phyloP scores from a whole-genome alignment of 2,329 filamentous ascomycete genomes.

The Pyrenochaeta sp. region DNA sequence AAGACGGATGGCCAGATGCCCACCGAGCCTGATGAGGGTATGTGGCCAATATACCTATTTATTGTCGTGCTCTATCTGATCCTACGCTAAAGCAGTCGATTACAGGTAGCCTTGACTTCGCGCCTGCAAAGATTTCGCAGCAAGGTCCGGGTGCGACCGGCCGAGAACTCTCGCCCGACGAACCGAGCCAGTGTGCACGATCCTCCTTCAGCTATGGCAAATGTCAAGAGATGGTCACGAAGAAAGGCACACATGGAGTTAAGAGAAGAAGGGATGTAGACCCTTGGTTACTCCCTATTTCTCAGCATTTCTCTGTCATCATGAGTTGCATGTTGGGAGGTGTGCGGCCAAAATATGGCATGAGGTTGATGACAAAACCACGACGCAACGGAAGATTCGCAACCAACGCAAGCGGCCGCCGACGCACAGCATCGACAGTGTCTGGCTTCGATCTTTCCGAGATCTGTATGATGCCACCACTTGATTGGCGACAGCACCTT shows the following conservation, averaged over 20 bases:
- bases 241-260: not conserved
- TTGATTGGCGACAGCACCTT: slow-evolving; percentile 29
- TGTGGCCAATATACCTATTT: slow-evolving; percentile 11
- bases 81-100: slow-evolving; percentile 10
- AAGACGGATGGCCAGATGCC: slow-evolving; percentile 1
- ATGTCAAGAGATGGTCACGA: slow-evolving; percentile 15
- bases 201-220: slow-evolving; percentile 8
- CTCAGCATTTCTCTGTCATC: slow-evolving; percentile 1
- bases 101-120: slow-evolving; percentile 1
- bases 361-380: slow-evolving; percentile 27
- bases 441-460: slow-evolving; percentile 7
- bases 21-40: slow-evolving; percentile 1
- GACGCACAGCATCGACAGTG: slow-evolving; percentile 17
- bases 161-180: slow-evolving; percentile 11
- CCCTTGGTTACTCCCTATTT: not conserved
- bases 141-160: slow-evolving; percentile 16
- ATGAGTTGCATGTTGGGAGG: slow-evolving; percentile 4
- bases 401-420: slow-evolving; percentile 18
- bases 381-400: slow-evolving; percentile 14
- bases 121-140: slow-evolving; percentile 11
- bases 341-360: slow-evolving; percentile 2
- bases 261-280: not conserved
- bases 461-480: slow-evolving; percentile 14
- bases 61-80: slow-evolving; percentile 3
- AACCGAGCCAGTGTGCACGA: slow-evolving; percentile 14